Evolutionary conservation across 345 rosid genomes (phyloP), one percentile per base, ranked within the genome.

Genomic region (Boechera stricta): DNA sequence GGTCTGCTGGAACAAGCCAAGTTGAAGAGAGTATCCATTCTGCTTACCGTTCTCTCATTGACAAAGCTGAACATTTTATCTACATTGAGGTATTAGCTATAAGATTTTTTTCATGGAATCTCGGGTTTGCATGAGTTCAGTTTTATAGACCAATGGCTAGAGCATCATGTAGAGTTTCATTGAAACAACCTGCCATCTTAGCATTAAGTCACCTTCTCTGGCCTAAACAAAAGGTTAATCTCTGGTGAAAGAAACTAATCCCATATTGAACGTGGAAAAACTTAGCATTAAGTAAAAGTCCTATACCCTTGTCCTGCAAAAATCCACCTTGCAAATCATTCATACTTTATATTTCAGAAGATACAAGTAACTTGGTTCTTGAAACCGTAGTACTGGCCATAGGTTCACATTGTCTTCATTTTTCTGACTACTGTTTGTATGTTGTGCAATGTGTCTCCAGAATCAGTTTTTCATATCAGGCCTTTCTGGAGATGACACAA

Each of bases 401-500:
- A 60, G 51, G 58, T 73, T 61, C 66, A 62, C 51, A 35, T 35
- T 36, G 67, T 41, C 33, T 80, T 64, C 64, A 29, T 36, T 57
- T 69, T 75, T 69, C 76, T 92, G 82, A 85, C 87, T 70, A 67
- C 16, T 73, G 61, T 67, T 77, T 74, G 44, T 62, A 78, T 81
- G 78, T 76, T 62, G 84, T 88, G 78, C 73, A 56, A 78, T 78
- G 38, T 73, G 79, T 82, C 84, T 81, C 86, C 90, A 96, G 99
- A 96, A 96, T 88, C 99, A 96, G 80, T 96, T 96, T 86, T 93
- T 96, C 74, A 93, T 96, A 85, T 96, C 98, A 88, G 98, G 99
- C 80, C 98, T 96, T 79, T 86, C 96, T 31, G 92, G 88, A 77
- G 99, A 96, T 77, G 97, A 93, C 72, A 85, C 84, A 29, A 84